Evolutionary conservation across 305 asterid genomes (phyloP).

Genomic region (Fraxinus sp.): DNA sequence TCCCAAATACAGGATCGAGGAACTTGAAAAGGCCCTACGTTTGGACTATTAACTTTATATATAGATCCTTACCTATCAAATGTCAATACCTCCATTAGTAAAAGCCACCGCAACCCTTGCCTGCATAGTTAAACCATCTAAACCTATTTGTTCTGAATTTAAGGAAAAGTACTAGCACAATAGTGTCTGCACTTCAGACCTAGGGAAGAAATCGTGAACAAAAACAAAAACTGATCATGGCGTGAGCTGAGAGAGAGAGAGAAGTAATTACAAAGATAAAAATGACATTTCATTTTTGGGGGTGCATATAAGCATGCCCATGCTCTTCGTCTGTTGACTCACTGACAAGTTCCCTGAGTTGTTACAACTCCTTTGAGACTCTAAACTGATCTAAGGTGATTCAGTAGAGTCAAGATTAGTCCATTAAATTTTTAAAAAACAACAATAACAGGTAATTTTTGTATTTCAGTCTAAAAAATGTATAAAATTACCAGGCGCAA

Average conservation of each 20-base stretch:
- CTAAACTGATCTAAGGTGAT: neutral
- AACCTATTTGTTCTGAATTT: constrained; percentile 39
- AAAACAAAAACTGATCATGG: neutral
- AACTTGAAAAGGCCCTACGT: constrained; percentile 37
- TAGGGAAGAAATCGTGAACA: neutral
- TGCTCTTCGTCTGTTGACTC: neutral
- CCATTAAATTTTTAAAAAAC: neutral
- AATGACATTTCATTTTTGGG: neutral
- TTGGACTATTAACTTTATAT: constrained; percentile 38
- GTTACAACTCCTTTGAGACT: neutral
- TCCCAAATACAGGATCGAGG: constrained; percentile 37
- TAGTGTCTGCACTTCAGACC: constrained; percentile 8
- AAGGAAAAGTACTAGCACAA: constrained; percentile 9
- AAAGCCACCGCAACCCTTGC: constrained; percentile 41
- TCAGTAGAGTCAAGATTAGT: neutral
- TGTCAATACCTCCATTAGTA: constrained; percentile 39
- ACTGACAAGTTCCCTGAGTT: neutral
- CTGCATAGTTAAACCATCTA: constrained; percentile 47
- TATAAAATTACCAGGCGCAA: constrained; percentile 13
- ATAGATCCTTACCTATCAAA: constrained; percentile 40
- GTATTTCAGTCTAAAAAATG: neutral
- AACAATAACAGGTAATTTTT: neutral
- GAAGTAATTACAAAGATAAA: neutral
- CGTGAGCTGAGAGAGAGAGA: constrained; percentile 12
- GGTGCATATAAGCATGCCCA: neutral